Evolutionary conservation across 2,329 filamentous ascomycete genomes (phyloP), one percentile per base, ranked within the genome.

Genomic region (Colletotrichum cordylinicola): DNA sequence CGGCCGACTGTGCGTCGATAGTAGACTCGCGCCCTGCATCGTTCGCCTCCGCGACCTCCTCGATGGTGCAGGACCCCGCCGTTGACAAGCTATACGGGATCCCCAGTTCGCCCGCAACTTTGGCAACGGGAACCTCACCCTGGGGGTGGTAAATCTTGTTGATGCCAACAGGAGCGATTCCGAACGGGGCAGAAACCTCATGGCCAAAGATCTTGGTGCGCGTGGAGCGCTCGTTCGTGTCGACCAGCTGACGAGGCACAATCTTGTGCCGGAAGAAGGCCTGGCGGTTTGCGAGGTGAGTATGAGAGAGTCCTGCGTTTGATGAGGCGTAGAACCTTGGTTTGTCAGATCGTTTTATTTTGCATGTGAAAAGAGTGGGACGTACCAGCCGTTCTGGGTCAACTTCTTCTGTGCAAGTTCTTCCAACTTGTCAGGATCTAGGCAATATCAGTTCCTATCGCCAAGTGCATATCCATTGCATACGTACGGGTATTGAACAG

Each of bases 211-310:
- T 90, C 6, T 83, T 84, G 15, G 90, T 90, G 2, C 83, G 83
- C 1, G 90, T 92, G 79, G 93, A 91, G 48, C 91, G 88, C 37
- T 82, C 82, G 79, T 90, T 91, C 9, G 90, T 74, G 82, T 93
- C 90, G 56, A 92, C 87, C 2, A 93, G 88, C 85, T 90, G 90
- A 60, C 88, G 88, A 1, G 91, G 91, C 62, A 93, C 86, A 79
- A 94, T 91, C 60, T 90, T 88, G 83, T 93, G 91, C 2, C 91
- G 87, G 83, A 90, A 92, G 85, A 93, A 94, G 67, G 92, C 90
- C 82, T 92, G 88, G 6, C 91, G 88, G 81, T 93, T 93, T 27
- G 89, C 89, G n/a, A 86, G 83, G 77, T 88, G 87, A 4, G 86
- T 88, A 78, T 85, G 86, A 1, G 88, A 91, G 74, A 87, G 86